phyloP scores from a whole-genome alignment of 805 yeast species.

The Candida patagonica region DNA sequence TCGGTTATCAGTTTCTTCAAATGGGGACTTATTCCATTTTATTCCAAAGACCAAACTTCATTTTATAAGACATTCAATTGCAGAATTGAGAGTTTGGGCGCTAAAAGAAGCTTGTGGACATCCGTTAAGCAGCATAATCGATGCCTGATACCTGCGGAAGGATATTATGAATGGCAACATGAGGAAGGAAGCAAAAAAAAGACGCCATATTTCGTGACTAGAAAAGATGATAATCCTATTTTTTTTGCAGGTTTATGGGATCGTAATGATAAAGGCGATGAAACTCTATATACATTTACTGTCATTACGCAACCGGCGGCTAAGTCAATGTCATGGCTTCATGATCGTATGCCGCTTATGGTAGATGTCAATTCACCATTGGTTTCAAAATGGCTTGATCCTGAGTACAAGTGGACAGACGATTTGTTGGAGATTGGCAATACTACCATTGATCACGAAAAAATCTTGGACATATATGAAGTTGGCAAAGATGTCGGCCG shows the following conservation, averaged over 20 bases:
- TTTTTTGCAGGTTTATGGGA: constrained; percentile 57
- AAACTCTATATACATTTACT: constrained; percentile 42
- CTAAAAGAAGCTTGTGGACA: constrained; percentile 47
- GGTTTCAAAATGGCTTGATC: constrained; percentile 58
- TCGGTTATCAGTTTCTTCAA: constrained; percentile 45
- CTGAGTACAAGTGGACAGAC: constrained; percentile 18
- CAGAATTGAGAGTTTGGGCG: constrained; percentile 50
- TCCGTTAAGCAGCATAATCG: constrained; percentile 38
- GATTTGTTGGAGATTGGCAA: constrained; percentile 29
- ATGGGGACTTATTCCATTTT: constrained; percentile 69
- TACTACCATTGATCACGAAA: constrained; percentile 62
- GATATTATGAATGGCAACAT: constrained; percentile 77
- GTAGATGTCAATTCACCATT: constrained; percentile 39
- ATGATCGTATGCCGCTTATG: constrained; percentile 69
- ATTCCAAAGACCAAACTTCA: constrained; percentile 17
- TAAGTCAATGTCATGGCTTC: constrained; percentile 54
- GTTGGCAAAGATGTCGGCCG: constrained; percentile 63
- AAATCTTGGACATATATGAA: constrained; percentile 32
- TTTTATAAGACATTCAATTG: constrained; percentile 49
- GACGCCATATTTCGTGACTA: constrained; percentile 56
- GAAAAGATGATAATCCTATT: constrained; percentile 43
- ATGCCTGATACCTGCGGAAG: constrained; percentile 71
- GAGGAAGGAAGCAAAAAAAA: constrained; percentile 36
- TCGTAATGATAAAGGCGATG: constrained; percentile 16
- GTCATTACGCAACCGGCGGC: constrained; percentile 70